A percentile compares a stretch with the other conserved stretches of the same genome.
Conservation (phyloP, 805 yeast species). For the Candida ulmi region DNA sequence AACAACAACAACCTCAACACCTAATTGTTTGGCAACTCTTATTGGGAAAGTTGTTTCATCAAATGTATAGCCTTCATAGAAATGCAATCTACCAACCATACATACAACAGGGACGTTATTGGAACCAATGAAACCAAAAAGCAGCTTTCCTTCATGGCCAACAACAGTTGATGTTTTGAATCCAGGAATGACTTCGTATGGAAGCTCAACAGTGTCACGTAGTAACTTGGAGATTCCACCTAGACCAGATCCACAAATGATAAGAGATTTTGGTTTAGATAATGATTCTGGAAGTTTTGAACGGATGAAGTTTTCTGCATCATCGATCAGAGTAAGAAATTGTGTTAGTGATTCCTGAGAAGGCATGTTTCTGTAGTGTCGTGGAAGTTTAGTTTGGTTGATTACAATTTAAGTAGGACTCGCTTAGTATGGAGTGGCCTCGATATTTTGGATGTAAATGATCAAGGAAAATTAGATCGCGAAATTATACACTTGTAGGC, state of each 20-base stretch:
- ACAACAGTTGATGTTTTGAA: slow-evolving; percentile 78
- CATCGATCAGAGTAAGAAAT: neutral
- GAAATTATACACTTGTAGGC: too few species aligned
- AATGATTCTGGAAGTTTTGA: slow-evolving; percentile 1
- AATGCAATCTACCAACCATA: slow-evolving; percentile 91
- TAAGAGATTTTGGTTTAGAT: slow-evolving; percentile 55
- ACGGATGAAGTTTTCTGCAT: slow-evolving; percentile 15
- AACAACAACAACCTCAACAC: slow-evolving; percentile 58
- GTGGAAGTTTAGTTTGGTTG: too few species aligned
- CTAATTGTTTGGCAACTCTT: slow-evolving; percentile 63
- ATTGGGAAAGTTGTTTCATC: slow-evolving; percentile 81
- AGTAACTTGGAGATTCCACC: slow-evolving; percentile 68
- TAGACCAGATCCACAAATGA: slow-evolving; percentile 92
- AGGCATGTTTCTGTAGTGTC: too few species aligned
- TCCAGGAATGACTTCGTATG: slow-evolving; percentile 72
- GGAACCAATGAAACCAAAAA: slow-evolving; percentile 70
- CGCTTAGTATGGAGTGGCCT: too few species aligned
- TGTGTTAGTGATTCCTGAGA: too few species aligned
- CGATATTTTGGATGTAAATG: too few species aligned
- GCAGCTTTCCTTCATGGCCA: slow-evolving; percentile 82
- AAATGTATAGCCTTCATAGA: slow-evolving; percentile 87
- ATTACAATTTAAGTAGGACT: too few species aligned
- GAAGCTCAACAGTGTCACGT: slow-evolving; percentile 40
- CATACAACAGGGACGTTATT: slow-evolving; percentile 76
- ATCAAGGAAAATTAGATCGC: too few species aligned